Evolutionary conservation across 768 basidiomycete species (phyloP).

Genomic region (Collybia sp.): DNA sequence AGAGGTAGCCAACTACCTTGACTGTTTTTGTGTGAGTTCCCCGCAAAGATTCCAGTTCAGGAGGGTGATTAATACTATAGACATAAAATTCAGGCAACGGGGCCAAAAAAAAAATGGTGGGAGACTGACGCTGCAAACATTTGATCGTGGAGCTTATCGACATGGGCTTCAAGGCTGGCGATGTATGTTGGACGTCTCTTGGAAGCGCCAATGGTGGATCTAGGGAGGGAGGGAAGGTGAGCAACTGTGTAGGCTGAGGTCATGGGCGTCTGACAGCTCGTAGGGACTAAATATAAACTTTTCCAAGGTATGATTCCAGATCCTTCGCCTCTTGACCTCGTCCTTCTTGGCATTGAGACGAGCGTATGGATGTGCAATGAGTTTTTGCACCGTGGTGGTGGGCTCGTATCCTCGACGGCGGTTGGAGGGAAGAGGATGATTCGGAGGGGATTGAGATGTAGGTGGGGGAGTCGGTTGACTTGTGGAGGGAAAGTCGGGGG

Average conservation of each 20-base stretch:
- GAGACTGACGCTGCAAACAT: slow-evolving; percentile 30
- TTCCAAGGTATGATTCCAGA: slow-evolving; percentile 77
- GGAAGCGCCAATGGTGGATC: slow-evolving; percentile 63
- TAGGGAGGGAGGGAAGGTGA: slow-evolving; percentile 16
- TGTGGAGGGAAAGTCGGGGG: too few relatives aligned
- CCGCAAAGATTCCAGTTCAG: slow-evolving; percentile 55
- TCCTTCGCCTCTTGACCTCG: slow-evolving; percentile 62
- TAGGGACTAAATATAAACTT: slow-evolving; percentile 63
- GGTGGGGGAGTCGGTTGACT: too few relatives aligned
- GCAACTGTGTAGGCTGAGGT: not conserved
- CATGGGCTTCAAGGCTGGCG: slow-evolving; percentile 67
- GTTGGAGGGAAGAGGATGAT: too few relatives aligned
- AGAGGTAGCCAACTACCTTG: slow-evolving; percentile 54
- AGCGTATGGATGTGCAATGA: slow-evolving; percentile 62
- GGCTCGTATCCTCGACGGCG: too few relatives aligned
- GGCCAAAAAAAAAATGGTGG: not conserved
- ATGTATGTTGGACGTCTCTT: slow-evolving; percentile 68
- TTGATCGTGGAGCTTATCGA: slow-evolving; percentile 62
- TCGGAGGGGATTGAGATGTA: too few relatives aligned
- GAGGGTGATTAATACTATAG: slow-evolving; percentile 38
- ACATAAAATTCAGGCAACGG: not conserved
- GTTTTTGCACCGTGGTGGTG: too few relatives aligned
- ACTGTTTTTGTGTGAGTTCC: slow-evolving; percentile 76
- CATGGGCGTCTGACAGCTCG: slow-evolving; percentile 43
- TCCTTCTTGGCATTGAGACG: slow-evolving; percentile 63